Conservation (phyloP, 805 yeast species). For the Yamadazyma sp. region DNA sequence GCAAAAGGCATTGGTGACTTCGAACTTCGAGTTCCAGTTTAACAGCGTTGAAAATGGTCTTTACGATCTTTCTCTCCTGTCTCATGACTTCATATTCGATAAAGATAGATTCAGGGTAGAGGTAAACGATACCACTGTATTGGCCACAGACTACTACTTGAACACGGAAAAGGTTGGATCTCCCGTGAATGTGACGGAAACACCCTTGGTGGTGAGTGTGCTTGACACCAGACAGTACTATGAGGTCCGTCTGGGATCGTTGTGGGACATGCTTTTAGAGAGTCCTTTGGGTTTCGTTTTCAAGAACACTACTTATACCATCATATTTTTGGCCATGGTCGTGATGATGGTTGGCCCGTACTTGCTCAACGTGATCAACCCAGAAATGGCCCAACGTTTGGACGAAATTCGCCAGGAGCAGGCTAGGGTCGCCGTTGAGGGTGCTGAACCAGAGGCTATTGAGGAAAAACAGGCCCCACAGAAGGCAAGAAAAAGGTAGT, state of each 20-base stretch:
- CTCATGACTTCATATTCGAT: conserved; percentile 35
- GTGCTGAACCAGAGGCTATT: neutral
- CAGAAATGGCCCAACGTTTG: conserved; percentile 37
- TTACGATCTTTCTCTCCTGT: conserved; percentile 32
- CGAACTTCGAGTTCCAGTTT: conserved; percentile 26
- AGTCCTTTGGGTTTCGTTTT: conserved; percentile 45
- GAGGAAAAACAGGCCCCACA: neutral
- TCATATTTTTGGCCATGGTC: conserved; percentile 28
- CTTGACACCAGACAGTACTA: conserved; percentile 34
- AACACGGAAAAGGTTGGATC: conserved; percentile 5
- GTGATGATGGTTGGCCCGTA: conserved; percentile 35
- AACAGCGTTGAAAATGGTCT: conserved; percentile 28
- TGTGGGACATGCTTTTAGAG: conserved; percentile 32
- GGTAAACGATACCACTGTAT: conserved; percentile 22
- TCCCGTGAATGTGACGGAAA: neutral
- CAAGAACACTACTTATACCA: conserved; percentile 34
- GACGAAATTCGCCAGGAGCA: conserved; percentile 21
- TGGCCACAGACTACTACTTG: conserved; percentile 25
- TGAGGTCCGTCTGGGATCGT: conserved; percentile 29
- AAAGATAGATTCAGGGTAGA: conserved; percentile 26
- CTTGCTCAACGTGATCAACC: conserved; percentile 28
- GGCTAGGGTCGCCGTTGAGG: neutral
- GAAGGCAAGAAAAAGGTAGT: conserved; percentile 8
- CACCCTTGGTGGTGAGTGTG: neutral
- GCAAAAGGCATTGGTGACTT: conserved; percentile 20